phyloP scores from a whole-genome alignment of 202 grass and related monocot species.

The Carex arenaria region DNA sequence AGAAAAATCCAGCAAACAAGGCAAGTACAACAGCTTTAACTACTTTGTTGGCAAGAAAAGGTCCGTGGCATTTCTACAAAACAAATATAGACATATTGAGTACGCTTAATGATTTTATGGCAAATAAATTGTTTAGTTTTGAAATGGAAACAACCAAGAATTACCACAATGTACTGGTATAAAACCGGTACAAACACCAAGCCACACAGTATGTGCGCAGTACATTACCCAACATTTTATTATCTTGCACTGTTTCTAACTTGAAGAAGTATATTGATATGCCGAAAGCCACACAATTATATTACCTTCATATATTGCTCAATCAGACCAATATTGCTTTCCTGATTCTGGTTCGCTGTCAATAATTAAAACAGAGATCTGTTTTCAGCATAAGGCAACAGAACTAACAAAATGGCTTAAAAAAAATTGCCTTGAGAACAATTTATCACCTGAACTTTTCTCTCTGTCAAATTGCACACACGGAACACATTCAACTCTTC shows the following conservation, averaged over 20 bases:
- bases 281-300: slow-evolving; percentile 1
- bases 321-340: slow-evolving; percentile 41
- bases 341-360: slow-evolving; percentile 37
- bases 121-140: background rate
- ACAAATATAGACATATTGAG: slow-evolving; percentile 22
- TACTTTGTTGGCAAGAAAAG: slow-evolving; percentile 57
- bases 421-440: background rate
- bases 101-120: slow-evolving; percentile 1
- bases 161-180: background rate
- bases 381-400: background rate
- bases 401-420: background rate
- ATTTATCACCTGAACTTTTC: slow-evolving; percentile 22
- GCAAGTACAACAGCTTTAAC: slow-evolving; percentile 74
- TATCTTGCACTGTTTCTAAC: background rate
- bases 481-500: slow-evolving; percentile 83
- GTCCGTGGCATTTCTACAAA: slow-evolving; percentile 70
- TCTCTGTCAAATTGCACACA: slow-evolving; percentile 43
- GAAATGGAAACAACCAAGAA: background rate
- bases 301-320: slow-evolving; percentile 91
- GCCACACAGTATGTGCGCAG: background rate
- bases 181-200: background rate
- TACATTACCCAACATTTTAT: background rate
- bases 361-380: slow-evolving; percentile 31
- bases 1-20: slow-evolving; percentile 80
- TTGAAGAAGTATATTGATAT: background rate